These are phyloP conservation scores for Amoebophrya sp. DNA, from an alignment of 169 alveolate genomes.

Conservation along the genomic window DNA sequence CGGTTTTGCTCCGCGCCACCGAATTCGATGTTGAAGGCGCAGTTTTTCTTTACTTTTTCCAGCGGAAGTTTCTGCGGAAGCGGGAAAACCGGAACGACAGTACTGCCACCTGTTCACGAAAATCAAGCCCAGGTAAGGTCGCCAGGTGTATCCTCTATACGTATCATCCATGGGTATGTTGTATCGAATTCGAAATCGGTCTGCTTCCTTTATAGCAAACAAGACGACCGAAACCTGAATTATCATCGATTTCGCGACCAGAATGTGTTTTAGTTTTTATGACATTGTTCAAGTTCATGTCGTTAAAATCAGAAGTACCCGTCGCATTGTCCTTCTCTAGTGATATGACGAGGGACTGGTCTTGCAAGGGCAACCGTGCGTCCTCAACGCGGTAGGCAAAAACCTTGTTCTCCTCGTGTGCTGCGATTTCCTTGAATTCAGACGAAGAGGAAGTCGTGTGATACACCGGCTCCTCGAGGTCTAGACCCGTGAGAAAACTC, in stretches of 20 bases:
- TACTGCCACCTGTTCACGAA: too few species aligned
- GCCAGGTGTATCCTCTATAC: too few species aligned
- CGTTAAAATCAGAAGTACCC: too few species aligned
- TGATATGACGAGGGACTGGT: neutral
- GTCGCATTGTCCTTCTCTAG: too few species aligned
- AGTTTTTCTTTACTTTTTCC: neutral
- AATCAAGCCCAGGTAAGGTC: too few species aligned
- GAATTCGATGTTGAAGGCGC: neutral
- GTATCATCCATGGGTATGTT: too few species aligned
- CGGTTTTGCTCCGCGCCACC: neutral
- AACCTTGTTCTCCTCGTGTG: neutral
- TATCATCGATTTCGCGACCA: too few species aligned
- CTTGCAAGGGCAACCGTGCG: neutral
- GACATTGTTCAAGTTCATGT: too few species aligned
- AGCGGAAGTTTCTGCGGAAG: neutral
- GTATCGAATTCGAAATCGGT: too few species aligned
- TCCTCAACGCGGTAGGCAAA: neutral
- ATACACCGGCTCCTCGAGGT: neutral
- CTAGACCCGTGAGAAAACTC: neutral
- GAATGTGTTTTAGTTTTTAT: too few species aligned
- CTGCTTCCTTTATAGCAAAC: too few species aligned
- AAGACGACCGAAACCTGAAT: too few species aligned
- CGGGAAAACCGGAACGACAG: neutral
- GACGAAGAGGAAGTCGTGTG: neutral
- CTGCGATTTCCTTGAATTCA: neutral